phyloP scores from a whole-genome alignment of 805 yeast species.

The Ogataea nonfermentans region DNA sequence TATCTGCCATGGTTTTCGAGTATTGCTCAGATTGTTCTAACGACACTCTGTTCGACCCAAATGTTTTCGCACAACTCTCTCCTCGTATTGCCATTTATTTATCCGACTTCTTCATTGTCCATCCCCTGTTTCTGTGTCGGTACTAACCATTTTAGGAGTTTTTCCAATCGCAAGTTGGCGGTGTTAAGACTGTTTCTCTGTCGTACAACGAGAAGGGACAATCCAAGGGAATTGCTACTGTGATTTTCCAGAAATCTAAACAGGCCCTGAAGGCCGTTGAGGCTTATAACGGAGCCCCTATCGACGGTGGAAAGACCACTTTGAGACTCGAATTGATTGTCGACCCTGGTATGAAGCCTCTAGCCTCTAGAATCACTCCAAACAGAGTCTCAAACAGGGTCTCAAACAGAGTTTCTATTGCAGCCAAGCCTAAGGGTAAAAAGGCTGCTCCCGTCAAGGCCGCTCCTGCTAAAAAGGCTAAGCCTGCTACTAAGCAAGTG shows the following conservation, averaged over 20 bases:
- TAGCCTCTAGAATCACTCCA: constrained; percentile 69
- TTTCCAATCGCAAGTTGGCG: constrained; percentile 84
- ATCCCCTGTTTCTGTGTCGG: constrained; percentile 1
- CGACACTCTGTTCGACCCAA: constrained; percentile 7
- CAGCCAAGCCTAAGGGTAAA: constrained; percentile 16
- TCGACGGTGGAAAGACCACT: constrained; percentile 79
- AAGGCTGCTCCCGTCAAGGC: constrained; percentile 53
- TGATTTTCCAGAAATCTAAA: constrained; percentile 66
- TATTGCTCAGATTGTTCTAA: constrained; percentile 11
- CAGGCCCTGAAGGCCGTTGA: constrained; percentile 77
- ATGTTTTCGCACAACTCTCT: too few species aligned
- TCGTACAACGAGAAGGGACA: constrained; percentile 85
- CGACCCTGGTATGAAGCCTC: constrained; percentile 77
- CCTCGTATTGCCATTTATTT: constrained; percentile 1
- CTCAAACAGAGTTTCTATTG: constrained; percentile 35
- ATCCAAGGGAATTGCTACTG: constrained; percentile 89
- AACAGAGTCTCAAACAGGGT: too few species aligned
- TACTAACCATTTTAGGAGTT: constrained; percentile 62
- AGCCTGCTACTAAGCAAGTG: constrained; percentile 30
- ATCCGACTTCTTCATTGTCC: constrained; percentile 3
- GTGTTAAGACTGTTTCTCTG: constrained; percentile 66
- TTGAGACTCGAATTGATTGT: constrained; percentile 78
- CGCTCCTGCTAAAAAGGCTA: constrained; percentile 13
- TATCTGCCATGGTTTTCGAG: neutral
- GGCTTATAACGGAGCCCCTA: constrained; percentile 88